phyloP scores from a whole-genome alignment of 331 rosid genomes.

The Acacia pycnantha region DNA sequence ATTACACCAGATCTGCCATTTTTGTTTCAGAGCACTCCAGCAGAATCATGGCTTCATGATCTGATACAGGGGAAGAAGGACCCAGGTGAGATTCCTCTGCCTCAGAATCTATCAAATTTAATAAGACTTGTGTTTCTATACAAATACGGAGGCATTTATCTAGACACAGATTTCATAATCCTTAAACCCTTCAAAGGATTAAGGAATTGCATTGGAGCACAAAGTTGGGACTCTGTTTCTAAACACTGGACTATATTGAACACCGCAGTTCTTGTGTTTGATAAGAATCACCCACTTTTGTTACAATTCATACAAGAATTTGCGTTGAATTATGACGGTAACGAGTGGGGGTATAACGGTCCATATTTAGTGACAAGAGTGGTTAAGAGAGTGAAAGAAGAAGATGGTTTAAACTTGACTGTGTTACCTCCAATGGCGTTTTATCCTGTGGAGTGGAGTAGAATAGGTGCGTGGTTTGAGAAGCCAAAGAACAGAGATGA shows the following conservation, averaged over 20 bases:
- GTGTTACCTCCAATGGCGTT: constrained; percentile 59
- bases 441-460: constrained; percentile 66
- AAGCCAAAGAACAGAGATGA: constrained; percentile 38
- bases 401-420: constrained; percentile 41
- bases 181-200: constrained; percentile 50
- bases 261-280: constrained; percentile 76
- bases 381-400: constrained; percentile 37
- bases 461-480: constrained; percentile 47
- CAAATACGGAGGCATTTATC: constrained; percentile 76
- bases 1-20: constrained; percentile 69
- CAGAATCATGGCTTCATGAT: constrained; percentile 58
- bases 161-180: constrained; percentile 72
- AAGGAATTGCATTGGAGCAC: constrained; percentile 78
- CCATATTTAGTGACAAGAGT: constrained; percentile 87
- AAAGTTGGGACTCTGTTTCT: constrained; percentile 42
- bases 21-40: constrained; percentile 61
- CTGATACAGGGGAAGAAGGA: constrained; percentile 61
- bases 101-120: constrained; percentile 73
- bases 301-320: constrained; percentile 64
- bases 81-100: constrained; percentile 75
- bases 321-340: constrained; percentile 71
- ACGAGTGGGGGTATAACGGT: constrained; percentile 86
- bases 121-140: constrained; percentile 63
- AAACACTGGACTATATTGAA: constrained; percentile 71
- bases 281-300: constrained; percentile 77